Conservation (phyloP, 2,329 filamentous ascomycete genomes). For the Penicillium palitans region DNA sequence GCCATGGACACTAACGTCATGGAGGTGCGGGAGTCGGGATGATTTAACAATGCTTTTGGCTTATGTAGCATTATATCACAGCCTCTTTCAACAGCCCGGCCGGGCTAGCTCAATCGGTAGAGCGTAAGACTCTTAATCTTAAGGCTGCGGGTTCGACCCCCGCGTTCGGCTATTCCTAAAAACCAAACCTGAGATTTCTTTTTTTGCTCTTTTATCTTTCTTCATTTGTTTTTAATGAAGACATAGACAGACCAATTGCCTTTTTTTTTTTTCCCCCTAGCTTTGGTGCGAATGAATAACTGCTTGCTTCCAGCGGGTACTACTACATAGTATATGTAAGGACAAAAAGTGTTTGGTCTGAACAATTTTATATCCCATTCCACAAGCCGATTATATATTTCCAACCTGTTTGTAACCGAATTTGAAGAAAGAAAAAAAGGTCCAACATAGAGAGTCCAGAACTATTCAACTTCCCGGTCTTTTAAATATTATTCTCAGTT, state of each 20-base stretch:
- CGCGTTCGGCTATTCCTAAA: slow-evolving; percentile 41
- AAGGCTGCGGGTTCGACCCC: slow-evolving; percentile 47
- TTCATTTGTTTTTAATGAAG: background rate
- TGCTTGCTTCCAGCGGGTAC: background rate
- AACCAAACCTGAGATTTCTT: slow-evolving; percentile 21
- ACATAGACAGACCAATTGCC: background rate
- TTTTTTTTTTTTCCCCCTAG: too few relatives aligned
- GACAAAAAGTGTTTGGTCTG: too few relatives aligned
- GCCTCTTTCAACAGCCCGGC: slow-evolving; percentile 27
- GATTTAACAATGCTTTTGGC: fast-evolving
- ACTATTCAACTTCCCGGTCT: background rate
- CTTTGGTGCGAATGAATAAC: background rate
- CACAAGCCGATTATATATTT: background rate
- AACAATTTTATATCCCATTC: too few relatives aligned
- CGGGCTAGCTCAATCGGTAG: slow-evolving; percentile 55
- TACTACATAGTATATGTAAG: too few relatives aligned
- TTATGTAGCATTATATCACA: background rate
- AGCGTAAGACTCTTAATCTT: slow-evolving; percentile 51
- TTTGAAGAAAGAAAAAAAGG: too few relatives aligned
- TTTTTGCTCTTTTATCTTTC: slow-evolving; percentile 11
- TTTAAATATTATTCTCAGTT: background rate
- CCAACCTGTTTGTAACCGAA: background rate
- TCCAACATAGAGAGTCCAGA: background rate
- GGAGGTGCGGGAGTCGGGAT: background rate
- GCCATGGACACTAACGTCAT: background rate